Conservation (phyloP, 345 rosid species). For the Populus tremula region DNA sequence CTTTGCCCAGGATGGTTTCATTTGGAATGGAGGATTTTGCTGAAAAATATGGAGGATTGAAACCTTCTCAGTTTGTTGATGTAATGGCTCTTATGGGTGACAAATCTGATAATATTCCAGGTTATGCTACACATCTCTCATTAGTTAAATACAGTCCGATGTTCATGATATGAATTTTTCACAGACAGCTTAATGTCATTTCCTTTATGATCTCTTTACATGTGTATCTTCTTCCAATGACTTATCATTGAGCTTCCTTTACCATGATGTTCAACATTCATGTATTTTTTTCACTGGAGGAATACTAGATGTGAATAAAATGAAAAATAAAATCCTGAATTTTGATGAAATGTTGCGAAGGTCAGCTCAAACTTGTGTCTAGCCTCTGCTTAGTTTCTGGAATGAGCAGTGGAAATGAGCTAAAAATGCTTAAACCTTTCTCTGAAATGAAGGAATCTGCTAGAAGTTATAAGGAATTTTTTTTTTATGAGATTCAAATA, state of each 20-base stretch:
- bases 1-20: constrained; percentile 72
- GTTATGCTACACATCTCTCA: constrained; percentile 27
- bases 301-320: too few species aligned
- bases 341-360: neutral
- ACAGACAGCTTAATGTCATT: neutral
- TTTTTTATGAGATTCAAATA: constrained; percentile 1
- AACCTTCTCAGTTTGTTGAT: constrained; percentile 90
- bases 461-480: neutral
- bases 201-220: neutral
- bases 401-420: neutral
- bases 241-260: neutral
- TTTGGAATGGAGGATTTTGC: constrained; percentile 94
- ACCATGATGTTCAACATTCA: neutral
- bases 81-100: constrained; percentile 80
- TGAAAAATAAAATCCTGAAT: too few species aligned
- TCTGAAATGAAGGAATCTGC: neutral
- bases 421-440: neutral
- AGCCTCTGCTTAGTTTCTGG: neutral
- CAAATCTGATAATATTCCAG: constrained; percentile 84
- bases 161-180: neutral
- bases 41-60: constrained; percentile 60
- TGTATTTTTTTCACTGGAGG: neutral
- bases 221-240: neutral
- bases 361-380: neutral
- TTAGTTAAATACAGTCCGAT: neutral